Base-by-base conservation (phyloP, 768 basidiomycete genomes). In the Podaxis sp. region DNA sequence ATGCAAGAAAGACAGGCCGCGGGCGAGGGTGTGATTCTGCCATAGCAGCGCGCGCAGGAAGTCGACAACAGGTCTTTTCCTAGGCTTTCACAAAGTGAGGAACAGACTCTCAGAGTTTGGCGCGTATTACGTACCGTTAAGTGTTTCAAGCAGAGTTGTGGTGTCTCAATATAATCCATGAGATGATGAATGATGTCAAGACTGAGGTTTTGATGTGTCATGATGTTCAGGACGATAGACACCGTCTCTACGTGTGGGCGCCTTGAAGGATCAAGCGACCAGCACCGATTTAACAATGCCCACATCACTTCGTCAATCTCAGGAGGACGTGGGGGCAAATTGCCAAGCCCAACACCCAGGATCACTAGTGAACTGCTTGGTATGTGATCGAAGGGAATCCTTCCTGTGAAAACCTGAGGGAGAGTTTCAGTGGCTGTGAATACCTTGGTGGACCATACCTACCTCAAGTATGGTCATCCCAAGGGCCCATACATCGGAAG, bases 401-500 rank as follows among this genome's bases (percentile, higher is more conserved):
- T 61, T 19, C 65, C 68, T 2, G 66, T 67, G 33, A 59, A 36
- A 44, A 64, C 42, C 67, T 68, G 33, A 8, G n/a, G n/a, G n/a
- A 22, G 54, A 36, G 28, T 39, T 22, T 26, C 7, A 12, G 15
- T 22, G 2, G 7, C 12, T 1, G 39, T 19, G 19, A 6, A n/a
- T 7, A 11, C 8, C 7, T 33, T 65, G 22, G 40, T 19, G 6
- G 44, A 3, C 17, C 7, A n/a, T 2, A 33, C 64, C 38, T 55
- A 75, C 78, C 69, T 79, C 74, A 4, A 77, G 70, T 26, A 71
- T 70, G 3, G 75, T 73, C 66, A 78, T 76, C 1, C 65, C 76
- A 55, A 74, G 73, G 3, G 78, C 75, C 78, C 77, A 79, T 11
- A 72, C 59, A 62, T 79, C 78, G 15, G 40, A 19, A 33, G 30